These are phyloP conservation scores for Coniochaeta ligniaria DNA, from an alignment of 2,329 filamentous ascomycete genomes.

Conservation along the genomic window DNA sequence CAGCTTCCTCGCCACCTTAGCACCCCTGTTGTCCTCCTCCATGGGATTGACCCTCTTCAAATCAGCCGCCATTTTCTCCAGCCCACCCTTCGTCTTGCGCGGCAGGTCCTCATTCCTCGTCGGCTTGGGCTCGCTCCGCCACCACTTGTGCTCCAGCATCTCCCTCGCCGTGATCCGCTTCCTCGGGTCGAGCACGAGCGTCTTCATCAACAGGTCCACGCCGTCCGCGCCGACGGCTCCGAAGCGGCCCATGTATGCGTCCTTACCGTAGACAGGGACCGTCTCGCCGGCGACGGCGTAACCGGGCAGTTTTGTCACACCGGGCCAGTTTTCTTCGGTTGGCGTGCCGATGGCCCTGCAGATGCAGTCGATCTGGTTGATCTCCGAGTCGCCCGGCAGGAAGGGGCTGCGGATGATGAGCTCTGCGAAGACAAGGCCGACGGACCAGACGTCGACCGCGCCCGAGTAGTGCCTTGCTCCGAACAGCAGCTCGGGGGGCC, in stretches of 20 bases:
- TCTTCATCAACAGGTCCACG: slow-evolving; percentile 81
- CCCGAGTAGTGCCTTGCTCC: slow-evolving; percentile 84
- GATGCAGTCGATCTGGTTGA: slow-evolving; percentile 80
- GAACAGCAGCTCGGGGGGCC: slow-evolving; percentile 88
- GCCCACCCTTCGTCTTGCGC: slow-evolving; percentile 60
- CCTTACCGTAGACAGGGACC: slow-evolving; percentile 55
- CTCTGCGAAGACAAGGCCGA: slow-evolving; percentile 89
- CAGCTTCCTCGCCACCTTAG: slow-evolving; percentile 75
- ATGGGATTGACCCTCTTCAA: slow-evolving; percentile 66
- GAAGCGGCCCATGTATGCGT: slow-evolving; percentile 71
- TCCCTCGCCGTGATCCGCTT: slow-evolving; percentile 71
- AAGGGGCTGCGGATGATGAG: slow-evolving; percentile 77
- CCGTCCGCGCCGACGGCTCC: slow-evolving; percentile 74
- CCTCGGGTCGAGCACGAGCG: slow-evolving; percentile 79
- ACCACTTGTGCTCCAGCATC: slow-evolving; percentile 79
- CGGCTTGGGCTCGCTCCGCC: slow-evolving; percentile 75
- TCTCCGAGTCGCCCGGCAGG: slow-evolving; percentile 74
- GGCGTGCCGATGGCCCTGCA: slow-evolving; percentile 83
- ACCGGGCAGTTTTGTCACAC: slow-evolving; percentile 70
- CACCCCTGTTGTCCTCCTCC: slow-evolving; percentile 54
- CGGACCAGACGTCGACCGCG: slow-evolving; percentile 89
- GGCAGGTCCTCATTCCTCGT: slow-evolving; percentile 78
- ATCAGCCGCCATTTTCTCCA: slow-evolving; percentile 74
- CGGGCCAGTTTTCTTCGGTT: slow-evolving; percentile 92
- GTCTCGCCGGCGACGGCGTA: slow-evolving; percentile 58